Percentiles rank a stretch among this genome's conserved stretches.
Conservation (phyloP, 768 basidiomycete species). For the Boletus coccyginus region DNA sequence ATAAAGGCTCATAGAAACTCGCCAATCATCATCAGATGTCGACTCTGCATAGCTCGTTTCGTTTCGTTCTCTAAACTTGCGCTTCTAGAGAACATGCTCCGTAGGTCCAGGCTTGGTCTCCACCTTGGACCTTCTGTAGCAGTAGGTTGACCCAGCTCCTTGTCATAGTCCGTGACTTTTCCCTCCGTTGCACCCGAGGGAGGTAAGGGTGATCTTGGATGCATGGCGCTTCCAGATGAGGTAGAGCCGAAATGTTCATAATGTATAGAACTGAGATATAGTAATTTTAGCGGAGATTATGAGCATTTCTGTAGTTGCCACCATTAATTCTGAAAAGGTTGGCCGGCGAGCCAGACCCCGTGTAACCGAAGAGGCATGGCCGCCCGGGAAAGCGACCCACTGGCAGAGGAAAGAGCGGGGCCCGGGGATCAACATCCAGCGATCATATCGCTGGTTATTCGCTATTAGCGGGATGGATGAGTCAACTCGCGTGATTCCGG, state of each 20-base stretch:
- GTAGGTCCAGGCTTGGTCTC: not conserved
- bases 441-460: not conserved
- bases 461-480: not conserved
- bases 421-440: not conserved
- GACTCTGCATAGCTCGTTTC: slow-evolving; percentile 39
- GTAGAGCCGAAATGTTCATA: no score
- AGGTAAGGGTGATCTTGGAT: not conserved
- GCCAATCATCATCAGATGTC: slow-evolving; percentile 45
- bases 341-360: not conserved
- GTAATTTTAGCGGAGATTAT: no score
- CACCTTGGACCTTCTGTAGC: not conserved
- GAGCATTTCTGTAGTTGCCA: not conserved
- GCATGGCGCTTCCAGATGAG: not conserved
- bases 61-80: slow-evolving; percentile 24
- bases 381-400: not conserved
- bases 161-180: not conserved
- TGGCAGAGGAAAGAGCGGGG: not conserved
- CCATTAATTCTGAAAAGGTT: not conserved
- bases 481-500: not conserved
- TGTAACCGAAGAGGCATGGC: not conserved
- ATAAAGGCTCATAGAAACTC: not conserved
- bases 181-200: not conserved
- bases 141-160: not conserved
- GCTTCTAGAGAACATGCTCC: slow-evolving; percentile 7
- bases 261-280: no score